A percentile compares a stretch with the other conserved stretches of the same genome.
Conservation (phyloP, 2,329 filamentous ascomycete genomes). For the Huntiella abstrusa region DNA sequence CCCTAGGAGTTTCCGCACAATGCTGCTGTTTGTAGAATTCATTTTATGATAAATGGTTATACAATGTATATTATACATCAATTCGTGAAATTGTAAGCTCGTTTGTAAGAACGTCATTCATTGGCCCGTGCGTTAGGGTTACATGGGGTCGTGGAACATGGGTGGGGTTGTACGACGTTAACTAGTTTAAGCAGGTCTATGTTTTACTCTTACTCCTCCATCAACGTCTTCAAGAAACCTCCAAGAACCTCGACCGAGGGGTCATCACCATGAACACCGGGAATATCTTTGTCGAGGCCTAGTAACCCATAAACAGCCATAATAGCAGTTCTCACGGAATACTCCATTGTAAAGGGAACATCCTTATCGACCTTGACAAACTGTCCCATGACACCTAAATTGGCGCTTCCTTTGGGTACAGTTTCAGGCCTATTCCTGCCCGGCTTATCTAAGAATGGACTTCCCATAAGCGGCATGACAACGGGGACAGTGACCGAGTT, state of each 20-base stretch:
- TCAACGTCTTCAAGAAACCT: constrained; percentile 12
- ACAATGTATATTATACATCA: too few species aligned
- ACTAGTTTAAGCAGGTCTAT: too few species aligned
- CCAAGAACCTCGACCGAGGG: constrained; percentile 12
- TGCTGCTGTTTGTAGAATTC: constrained; percentile 23
- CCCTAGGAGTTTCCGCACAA: constrained; percentile 42
- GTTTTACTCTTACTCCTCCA: not conserved
- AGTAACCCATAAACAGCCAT: constrained; percentile 17
- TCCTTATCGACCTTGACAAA: constrained; percentile 23
- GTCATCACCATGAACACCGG: constrained; percentile 15
- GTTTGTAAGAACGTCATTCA: too few species aligned
- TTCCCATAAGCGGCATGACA: constrained; percentile 23
- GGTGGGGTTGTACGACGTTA: too few species aligned
- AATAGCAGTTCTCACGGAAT: constrained; percentile 20
- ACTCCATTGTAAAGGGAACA: constrained; percentile 18
- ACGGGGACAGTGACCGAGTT: constrained; percentile 16
- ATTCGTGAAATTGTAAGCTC: too few species aligned
- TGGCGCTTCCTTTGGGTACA: constrained; percentile 19
- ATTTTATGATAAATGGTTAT: not conserved
- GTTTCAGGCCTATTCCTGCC: constrained; percentile 21
- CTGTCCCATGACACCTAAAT: constrained; percentile 23
- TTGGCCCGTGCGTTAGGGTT: too few species aligned
- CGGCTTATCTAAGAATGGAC: constrained; percentile 20
- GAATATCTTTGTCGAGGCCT: constrained; percentile 16
- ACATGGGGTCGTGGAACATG: too few species aligned